Evolutionary conservation across 805 yeast genomes (phyloP), one percentile per base, ranked within the genome.

Genomic region (Scheffersomyces coipomensis): DNA sequence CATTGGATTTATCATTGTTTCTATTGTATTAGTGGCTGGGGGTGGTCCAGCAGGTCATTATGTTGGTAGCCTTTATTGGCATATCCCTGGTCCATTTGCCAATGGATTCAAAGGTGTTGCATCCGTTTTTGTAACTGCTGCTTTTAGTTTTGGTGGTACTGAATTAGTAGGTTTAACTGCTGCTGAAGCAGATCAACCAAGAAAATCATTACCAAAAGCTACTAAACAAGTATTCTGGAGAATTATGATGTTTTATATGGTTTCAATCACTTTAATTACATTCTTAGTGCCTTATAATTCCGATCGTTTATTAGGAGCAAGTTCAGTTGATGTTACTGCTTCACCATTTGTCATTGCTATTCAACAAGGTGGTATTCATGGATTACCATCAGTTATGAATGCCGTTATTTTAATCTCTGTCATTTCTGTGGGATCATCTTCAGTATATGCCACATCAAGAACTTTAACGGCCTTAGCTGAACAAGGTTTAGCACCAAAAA

Each of bases 191-290:
- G 74, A 62, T 25, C 77, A 84, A 58, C 91, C 93, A 33, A 68
- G 83, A 49, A 70, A 68, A 39, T 63, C 85, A 2, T 72, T 85
- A 39, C 93, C 91, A 26, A 72, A 74, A 36, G 90, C 91, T 31
- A 78, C 83, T 43, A 85, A 85, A 61, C 90, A 86, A 64, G 88
- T 85, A 3, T 84, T 87, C 64, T 85, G 91, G 90, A 75, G 93
- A 64, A 81, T 86, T 41, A 65, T 81, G 12, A 59, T 84, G 48
- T 85, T 86, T 56, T 87, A 87, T 65, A 70, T 87, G 57, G 45
- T 75, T 64, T 56, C 80, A 64, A 40, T 68, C 74, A 48, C 76
- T 71, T 50, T 70, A 40, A 62, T 70, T 26, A 84, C 89, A 31
- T 78, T 85, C 50, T 68, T 87, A 42, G 91, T 87, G n/a, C 90